Base-by-base conservation (phyloP, 305 asterid species). In the Nicotiana rustica region DNA sequence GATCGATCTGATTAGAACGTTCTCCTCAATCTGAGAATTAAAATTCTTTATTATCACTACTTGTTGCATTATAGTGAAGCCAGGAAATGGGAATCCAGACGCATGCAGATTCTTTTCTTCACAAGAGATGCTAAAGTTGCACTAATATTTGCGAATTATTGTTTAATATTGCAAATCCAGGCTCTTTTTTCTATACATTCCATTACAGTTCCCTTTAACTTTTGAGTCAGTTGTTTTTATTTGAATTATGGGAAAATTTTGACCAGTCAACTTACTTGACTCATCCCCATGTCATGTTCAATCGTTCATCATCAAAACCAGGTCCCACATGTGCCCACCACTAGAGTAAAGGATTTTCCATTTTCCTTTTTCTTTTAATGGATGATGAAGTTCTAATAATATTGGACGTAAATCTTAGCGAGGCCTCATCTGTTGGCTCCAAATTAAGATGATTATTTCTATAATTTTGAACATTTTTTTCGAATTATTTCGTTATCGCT, bases 251-350 rank as follows among this genome's bases (percentile, higher is more conserved):
- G 41, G 36, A 25, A 75, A 75, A 49, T 49, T 25, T 75, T 75
- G 79, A 75, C 79, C 79, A 75, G 64, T 75, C 79, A 75, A 75
- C 29, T 25, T 12, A 49, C 36, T 12, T 71, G 79, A 73, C 79
- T 73, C 25, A 73, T 73, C 79, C 79, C 21, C 19, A 75, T 49
- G 64, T 49, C 64, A 13, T 49, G 21, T 75, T 73, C 79, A 49
- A 73, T 25, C 52, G 21, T 21, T 73, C 15, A 49, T 73, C 64
- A 73, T 73, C 25, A 75, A 49, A 3, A 4, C 47, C 8, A 10
- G 33, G 79, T 25, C 79, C 79, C 64, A 71, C 62, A 75, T 75
- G 79, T 75, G 79, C 44, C 44, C 61, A 52, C 79, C 79, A 75
- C 79, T 75, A 59, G 25, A 6, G 10, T 59, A 2, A 10, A 59